phyloP scores from a whole-genome alignment of 1,284 basidiomycete genomes.

The Tylopilus sp. region DNA sequence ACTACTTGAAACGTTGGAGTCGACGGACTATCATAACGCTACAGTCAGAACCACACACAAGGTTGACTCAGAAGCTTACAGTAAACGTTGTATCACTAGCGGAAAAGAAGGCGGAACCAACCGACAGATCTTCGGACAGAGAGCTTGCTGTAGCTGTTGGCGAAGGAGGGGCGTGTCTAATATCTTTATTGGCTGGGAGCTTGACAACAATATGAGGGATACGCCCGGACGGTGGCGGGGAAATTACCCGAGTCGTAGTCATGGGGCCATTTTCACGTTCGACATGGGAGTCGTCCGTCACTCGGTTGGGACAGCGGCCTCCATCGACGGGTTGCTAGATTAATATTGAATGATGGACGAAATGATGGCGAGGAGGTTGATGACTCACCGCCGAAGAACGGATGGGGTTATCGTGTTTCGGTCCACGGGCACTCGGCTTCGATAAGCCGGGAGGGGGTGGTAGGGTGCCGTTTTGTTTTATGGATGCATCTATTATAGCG shows the following conservation, averaged over 20 bases:
- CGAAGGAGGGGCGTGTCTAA: constrained; percentile 10
- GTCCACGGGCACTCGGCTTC: background rate
- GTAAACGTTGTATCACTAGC: constrained; percentile 23
- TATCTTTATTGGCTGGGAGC: background rate
- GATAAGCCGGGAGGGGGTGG: constrained; percentile 19
- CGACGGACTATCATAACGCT: constrained; percentile 15
- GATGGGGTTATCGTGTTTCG: background rate
- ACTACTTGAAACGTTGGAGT: constrained; percentile 12
- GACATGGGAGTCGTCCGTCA: background rate
- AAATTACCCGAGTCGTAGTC: background rate
- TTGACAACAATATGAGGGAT: constrained; percentile 11
- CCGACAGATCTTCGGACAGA: constrained; percentile 22
- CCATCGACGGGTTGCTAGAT: constrained; percentile 6
- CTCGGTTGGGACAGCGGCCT: background rate
- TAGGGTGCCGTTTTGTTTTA: background rate
- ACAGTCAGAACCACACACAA: background rate
- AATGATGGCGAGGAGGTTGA: background rate
- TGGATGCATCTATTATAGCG: background rate
- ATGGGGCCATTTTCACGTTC: constrained; percentile 9
- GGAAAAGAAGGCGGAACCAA: constrained; percentile 6
- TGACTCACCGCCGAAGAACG: constrained; percentile 6
- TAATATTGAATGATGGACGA: background rate
- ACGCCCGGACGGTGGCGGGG: constrained; percentile 8
- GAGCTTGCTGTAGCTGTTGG: constrained; percentile 14
- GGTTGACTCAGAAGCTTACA: constrained; percentile 6